Base-by-base conservation (phyloP, 139 green algal genomes). In the Raphidocelis subcapitata region DNA sequence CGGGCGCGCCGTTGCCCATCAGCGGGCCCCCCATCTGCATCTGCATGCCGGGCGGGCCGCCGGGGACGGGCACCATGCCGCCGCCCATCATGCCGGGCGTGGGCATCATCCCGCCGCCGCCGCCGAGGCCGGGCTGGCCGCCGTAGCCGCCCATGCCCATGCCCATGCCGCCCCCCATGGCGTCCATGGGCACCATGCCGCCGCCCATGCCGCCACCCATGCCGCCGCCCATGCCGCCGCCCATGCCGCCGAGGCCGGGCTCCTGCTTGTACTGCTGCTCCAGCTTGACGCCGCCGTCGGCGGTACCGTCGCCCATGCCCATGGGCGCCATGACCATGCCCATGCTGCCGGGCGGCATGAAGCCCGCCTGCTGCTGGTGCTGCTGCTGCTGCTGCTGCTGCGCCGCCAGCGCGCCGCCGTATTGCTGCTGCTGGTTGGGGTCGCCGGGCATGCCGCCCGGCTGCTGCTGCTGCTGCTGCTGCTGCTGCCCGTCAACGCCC, bases 1-100 rank as follows among this genome's bases (percentile, higher is more conserved):
- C 81, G 2, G 86, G 88, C 15, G 85, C 87, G 26, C 87, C 87
- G 59, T 93, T 94, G 68, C 81, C 85, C 88, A 91, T 92, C n/a
- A 79, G 61, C 32, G 77, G 62, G 70, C 71, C 76, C 1, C 62
- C 32, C 60, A 77, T 80, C 47, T 54, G 62, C 5, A 41, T 65
- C 3, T 70, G 37, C 59, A 65, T 32, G 65, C 70, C 81, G 23
- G 60, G 55, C 24, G 57, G n/a, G 20, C 35, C 59, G 33, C 67
- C 73, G 15, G 65, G 81, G 32, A 77, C 87, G 23, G 74, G 69
- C 60, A 94, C 84, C 76, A 91, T 84, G 31, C 81, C 29, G 69
- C 55, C 60, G 69, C 68, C n/a, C 60, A 76, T 76, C 69, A 68
- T 76, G 55, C 54, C 70, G 8, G 70, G 55, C n/a, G 37, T 69